Conservation (phyloP, 345 rosid genomes). For the Odontarrhena argentea region DNA sequence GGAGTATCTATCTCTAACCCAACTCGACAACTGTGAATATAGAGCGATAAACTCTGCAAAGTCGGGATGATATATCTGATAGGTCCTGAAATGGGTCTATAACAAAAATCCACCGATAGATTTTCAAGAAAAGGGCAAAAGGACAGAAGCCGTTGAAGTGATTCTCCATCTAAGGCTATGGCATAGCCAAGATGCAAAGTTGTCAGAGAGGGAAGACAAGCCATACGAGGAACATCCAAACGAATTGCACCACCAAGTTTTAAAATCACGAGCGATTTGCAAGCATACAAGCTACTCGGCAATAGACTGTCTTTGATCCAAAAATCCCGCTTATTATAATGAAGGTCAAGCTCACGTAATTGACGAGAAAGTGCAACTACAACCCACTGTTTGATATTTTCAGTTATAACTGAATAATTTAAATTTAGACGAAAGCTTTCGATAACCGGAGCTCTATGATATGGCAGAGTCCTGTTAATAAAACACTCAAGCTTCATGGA, state of each 20-base stretch:
- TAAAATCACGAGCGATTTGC: conserved; percentile 15
- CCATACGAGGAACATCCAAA: conserved; percentile 17
- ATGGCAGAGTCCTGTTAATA: background rate
- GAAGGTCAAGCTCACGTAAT: background rate
- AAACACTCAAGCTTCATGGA: background rate
- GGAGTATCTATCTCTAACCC: background rate
- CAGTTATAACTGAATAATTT: background rate
- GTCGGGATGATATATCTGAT: too few relatives aligned
- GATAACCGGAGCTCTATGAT: background rate
- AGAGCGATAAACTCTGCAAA: background rate
- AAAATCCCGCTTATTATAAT: background rate
- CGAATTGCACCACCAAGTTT: background rate
- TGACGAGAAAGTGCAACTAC: background rate
- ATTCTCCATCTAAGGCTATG: background rate
- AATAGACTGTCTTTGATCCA: background rate
- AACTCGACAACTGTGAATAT: too few relatives aligned
- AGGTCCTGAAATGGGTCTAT: background rate
- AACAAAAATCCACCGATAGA: background rate
- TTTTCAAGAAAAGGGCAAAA: conserved; percentile 12
- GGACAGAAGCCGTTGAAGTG: background rate
- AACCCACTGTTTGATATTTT: conserved; percentile 17
- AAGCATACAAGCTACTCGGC: conserved; percentile 17
- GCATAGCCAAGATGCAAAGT: background rate
- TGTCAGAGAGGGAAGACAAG: conserved; percentile 1
- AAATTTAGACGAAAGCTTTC: background rate